A percentile compares a stretch with the other conserved stretches of the same genome.
Evolutionary conservation across 306 rosid genomes (phyloP).

Genomic region (Luffa aegyptiaca): DNA sequence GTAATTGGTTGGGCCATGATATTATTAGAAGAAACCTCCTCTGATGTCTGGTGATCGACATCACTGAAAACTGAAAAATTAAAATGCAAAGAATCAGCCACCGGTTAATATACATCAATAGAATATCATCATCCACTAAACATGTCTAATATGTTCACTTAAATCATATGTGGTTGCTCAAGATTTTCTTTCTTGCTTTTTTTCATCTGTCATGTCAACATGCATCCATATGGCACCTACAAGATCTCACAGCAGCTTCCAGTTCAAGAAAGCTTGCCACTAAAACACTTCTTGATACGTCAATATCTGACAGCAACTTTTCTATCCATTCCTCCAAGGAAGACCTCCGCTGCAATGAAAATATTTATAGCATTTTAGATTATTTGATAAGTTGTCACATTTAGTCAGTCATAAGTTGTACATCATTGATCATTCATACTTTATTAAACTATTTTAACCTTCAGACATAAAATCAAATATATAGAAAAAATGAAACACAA

Average conservation of each 20-base stretch:
- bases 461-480: background rate
- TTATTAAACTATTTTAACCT: background rate
- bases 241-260: constrained; percentile 88
- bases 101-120: constrained; percentile 7
- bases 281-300: constrained; percentile 71
- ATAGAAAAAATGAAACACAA: constrained; percentile 8
- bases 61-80: constrained; percentile 54
- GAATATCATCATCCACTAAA: background rate
- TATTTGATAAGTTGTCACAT: background rate
- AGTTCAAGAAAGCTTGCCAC: constrained; percentile 85
- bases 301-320: constrained; percentile 72
- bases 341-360: constrained; percentile 60
- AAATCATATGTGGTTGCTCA: background rate
- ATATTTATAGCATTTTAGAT: constrained; percentile 20
- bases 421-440: background rate
- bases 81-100: constrained; percentile 12
- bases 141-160: background rate
- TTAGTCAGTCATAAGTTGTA: background rate
- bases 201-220: background rate
- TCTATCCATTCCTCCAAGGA: constrained; percentile 80
- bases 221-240: constrained; percentile 42
- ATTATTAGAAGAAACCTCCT: constrained; percentile 29
- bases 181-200: background rate
- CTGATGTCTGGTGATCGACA: constrained; percentile 29
- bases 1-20: constrained; percentile 27